Evolutionary conservation across 306 rosid species (phyloP).

Genomic region (Mucuna pruriens): DNA sequence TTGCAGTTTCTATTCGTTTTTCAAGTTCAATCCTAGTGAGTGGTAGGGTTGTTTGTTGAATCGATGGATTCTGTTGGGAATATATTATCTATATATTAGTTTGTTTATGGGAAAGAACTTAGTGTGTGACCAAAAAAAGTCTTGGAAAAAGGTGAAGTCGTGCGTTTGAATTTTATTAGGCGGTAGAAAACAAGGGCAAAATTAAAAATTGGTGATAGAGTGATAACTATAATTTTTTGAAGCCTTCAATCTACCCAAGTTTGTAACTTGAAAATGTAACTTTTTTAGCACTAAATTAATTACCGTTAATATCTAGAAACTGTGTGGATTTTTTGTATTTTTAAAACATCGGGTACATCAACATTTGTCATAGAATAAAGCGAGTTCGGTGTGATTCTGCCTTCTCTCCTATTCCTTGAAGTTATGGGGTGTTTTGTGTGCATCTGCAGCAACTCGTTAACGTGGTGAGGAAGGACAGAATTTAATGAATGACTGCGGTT

Average conservation of each 20-base stretch:
- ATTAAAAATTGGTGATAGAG: too few species aligned
- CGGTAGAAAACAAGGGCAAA: too few species aligned
- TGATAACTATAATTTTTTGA: too few species aligned
- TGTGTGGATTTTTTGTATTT: not conserved
- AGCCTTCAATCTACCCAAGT: too few species aligned
- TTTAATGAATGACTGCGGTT: not conserved
- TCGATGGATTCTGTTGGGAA: not conserved
- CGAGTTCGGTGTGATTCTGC: not conserved
- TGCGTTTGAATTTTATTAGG: too few species aligned
- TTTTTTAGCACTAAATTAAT: not conserved
- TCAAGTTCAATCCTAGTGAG: not conserved
- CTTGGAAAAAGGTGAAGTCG: not conserved
- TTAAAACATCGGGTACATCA: not conserved
- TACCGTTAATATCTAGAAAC: not conserved
- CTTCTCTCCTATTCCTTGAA: not conserved
- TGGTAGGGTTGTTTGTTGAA: not conserved
- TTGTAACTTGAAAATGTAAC: too few species aligned
- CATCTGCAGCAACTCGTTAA: not conserved
- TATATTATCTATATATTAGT: not conserved
- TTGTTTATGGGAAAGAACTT: not conserved
- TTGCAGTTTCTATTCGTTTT: conserved; percentile 23
- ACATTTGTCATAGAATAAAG: not conserved
- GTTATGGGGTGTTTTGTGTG: not conserved
- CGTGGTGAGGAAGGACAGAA: not conserved
- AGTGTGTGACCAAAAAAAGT: too few species aligned